Conservation (phyloP, 2,329 filamentous ascomycete genomes). For the Leptographium wingfieldii region DNA sequence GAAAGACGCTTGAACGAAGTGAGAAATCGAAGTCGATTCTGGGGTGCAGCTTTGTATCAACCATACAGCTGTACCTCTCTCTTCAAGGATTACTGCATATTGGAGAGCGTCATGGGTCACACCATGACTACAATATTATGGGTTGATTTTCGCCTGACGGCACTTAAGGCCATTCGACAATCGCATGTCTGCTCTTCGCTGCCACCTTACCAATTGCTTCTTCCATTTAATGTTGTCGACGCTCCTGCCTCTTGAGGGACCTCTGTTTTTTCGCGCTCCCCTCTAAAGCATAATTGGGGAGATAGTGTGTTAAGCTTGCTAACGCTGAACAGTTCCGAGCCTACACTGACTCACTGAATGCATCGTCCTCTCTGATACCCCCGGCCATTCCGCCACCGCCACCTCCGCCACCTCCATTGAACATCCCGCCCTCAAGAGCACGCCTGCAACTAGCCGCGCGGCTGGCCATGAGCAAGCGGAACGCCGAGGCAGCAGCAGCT, state of each 20-base stretch:
- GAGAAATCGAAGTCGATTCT: not conserved
- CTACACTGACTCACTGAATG: conserved; percentile 43
- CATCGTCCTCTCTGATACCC: conserved; percentile 36
- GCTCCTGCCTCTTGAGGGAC: not conserved
- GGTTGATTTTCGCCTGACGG: not conserved
- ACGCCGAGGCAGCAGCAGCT: conserved; percentile 29
- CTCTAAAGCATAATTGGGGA: not conserved
- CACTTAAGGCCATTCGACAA: not conserved
- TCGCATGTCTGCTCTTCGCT: not conserved
- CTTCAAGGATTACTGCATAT: not conserved
- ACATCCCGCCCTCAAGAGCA: conserved; percentile 75
- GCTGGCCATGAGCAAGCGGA: conserved; percentile 61
- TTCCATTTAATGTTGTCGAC: not conserved
- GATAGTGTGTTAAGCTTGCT: not conserved
- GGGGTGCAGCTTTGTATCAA: not conserved
- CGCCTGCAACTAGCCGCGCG: conserved; percentile 82
- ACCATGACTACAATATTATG: not conserved
- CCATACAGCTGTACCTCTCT: not conserved
- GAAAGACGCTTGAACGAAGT: not conserved
- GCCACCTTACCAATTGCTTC: not conserved
- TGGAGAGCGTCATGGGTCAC: not conserved
- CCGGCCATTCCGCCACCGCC: conserved; percentile 48
- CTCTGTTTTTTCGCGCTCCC: not conserved
- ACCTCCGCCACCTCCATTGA: conserved; percentile 62
- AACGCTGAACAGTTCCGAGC: conserved; percentile 37